Conservation (phyloP, 768 basidiomycete genomes). For the Suillus alpinus region DNA sequence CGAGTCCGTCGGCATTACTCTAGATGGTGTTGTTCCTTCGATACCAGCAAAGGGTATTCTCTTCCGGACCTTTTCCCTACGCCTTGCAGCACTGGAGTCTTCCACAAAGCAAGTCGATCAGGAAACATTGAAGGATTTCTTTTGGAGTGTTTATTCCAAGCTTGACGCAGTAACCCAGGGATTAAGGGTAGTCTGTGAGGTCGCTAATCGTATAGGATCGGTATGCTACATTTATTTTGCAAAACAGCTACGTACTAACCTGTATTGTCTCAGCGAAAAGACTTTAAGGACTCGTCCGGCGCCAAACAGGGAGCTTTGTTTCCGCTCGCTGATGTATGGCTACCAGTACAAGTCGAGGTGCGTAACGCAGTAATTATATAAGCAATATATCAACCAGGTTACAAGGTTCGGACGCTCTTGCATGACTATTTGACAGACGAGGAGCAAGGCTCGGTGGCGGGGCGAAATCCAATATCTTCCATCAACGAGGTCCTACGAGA, state of each 20-base stretch:
- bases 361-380: constrained; percentile 1
- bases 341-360: constrained; percentile 87
- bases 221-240: constrained; percentile 46
- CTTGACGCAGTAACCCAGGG: constrained; percentile 92
- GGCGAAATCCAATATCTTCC: constrained; percentile 85
- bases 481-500: constrained; percentile 93
- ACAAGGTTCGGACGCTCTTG: constrained; percentile 80
- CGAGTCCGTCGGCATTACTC: constrained; percentile 17
- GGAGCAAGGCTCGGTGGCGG: constrained; percentile 71
- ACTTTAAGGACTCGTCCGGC: constrained; percentile 85
- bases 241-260: not conserved
- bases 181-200: constrained; percentile 84
- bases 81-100: constrained; percentile 72
- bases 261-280: constrained; percentile 63
- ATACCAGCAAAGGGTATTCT: constrained; percentile 19
- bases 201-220: constrained; percentile 85
- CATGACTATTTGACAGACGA: constrained; percentile 93
- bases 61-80: constrained; percentile 52
- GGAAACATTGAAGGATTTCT: constrained; percentile 85
- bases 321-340: constrained; percentile 85
- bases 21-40: constrained; percentile 22
- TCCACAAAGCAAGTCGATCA: constrained; percentile 73
- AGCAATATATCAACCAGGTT: constrained; percentile 7
- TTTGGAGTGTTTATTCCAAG: constrained; percentile 98
- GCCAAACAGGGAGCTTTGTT: constrained; percentile 75